phyloP scores from a whole-genome alignment of 495 filamentous ascomycete species.

The Staphylotrichum tortipilum region DNA sequence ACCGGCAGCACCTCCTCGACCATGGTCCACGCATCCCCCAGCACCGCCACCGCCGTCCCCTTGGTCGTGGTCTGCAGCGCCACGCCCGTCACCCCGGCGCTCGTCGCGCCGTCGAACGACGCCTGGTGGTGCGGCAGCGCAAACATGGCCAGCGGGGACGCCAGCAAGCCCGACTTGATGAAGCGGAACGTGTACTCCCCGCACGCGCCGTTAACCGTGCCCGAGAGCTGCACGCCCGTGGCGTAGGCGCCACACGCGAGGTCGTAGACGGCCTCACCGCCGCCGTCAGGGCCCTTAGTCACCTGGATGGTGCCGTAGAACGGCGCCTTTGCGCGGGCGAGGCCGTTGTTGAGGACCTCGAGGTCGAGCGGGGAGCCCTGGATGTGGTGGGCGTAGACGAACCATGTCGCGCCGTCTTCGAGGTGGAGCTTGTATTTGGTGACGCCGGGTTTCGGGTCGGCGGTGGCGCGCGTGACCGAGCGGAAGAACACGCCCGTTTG shows the following conservation, averaged over 20 bases:
- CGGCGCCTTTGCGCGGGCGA: slow-evolving; percentile 32
- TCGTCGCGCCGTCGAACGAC: slow-evolving; percentile 58
- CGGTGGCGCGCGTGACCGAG: slow-evolving; percentile 51
- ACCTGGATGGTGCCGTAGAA: slow-evolving; percentile 71
- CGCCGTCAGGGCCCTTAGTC: slow-evolving; percentile 56
- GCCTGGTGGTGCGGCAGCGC: slow-evolving; percentile 79
- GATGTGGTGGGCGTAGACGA: slow-evolving; percentile 63
- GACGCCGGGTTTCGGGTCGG: slow-evolving; percentile 50
- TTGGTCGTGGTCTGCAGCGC: slow-evolving; percentile 78
- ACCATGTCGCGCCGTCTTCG: slow-evolving; percentile 67
- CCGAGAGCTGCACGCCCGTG: slow-evolving; percentile 51
- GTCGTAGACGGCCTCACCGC: slow-evolving; percentile 65
- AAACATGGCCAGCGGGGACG: slow-evolving; percentile 66
- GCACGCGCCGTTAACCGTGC: slow-evolving; percentile 44
- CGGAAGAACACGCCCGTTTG: slow-evolving; percentile 67
- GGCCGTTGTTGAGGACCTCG: slow-evolving; percentile 37
- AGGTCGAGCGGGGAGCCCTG: slow-evolving; percentile 37
- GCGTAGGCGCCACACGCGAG: slow-evolving; percentile 67
- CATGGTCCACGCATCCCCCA: slow-evolving; percentile 74
- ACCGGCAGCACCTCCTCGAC: slow-evolving; percentile 62
- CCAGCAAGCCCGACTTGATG: slow-evolving; percentile 53
- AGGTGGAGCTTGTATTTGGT: slow-evolving; percentile 69
- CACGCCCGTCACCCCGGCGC: slow-evolving; percentile 45
- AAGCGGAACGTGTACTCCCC: slow-evolving; percentile 70
- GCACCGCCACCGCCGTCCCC: slow-evolving; percentile 63